Evolutionary conservation across 2,329 filamentous ascomycete genomes (phyloP), one percentile per base, ranked within the genome.

Genomic region (Cladosporium sp.): DNA sequence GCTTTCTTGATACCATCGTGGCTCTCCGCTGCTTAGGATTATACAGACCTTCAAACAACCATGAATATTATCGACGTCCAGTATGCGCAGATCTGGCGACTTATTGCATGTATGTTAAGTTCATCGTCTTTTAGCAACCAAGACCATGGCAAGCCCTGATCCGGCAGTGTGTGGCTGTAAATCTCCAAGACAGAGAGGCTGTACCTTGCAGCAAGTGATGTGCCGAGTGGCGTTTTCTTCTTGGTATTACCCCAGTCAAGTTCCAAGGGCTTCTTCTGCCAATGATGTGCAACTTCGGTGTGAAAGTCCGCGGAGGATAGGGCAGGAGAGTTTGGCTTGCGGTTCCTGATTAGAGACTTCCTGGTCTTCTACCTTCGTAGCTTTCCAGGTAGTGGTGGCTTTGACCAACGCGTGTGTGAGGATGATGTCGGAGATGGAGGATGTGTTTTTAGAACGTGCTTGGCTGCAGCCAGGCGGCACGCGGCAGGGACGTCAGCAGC

Each of bases 201-300:
- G 53, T 57, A 57, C 54, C 54, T 51, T 54, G 51, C 51, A 54
- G n/a, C 28, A 39, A 39, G 32, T 57, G 32, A 57, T 57, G 54
- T 39, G 54, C 54, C 54, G 54, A 26, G 18, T 39, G 54, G 54
- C 54, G 54, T 26, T 30, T 30, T 32, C 10, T 13, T 21, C 39
- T n/a, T 1, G 51, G 8, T 4, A n/a, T 3, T 54, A 14, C 28
- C 25, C 25, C 18, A n/a, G 18, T n/a, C 5, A 13, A 21, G 7
- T 46, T 13, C 39, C n/a, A 46, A 46, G 39, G 18, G 5, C 21
- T 14, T 5, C 39, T n/a, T 4, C n/a, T 46, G 5, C 39, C 39
- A 46, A 46, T 46, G 7, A 46, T 21, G n/a, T 46, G 8, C 39
- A 13, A 13, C n/a, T 46, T 46, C n/a, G 39, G 39, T 10, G 39